phyloP scores from a whole-genome alignment of 192 early-diverging fungal species.

The Globomyces pollinis-pini region DNA sequence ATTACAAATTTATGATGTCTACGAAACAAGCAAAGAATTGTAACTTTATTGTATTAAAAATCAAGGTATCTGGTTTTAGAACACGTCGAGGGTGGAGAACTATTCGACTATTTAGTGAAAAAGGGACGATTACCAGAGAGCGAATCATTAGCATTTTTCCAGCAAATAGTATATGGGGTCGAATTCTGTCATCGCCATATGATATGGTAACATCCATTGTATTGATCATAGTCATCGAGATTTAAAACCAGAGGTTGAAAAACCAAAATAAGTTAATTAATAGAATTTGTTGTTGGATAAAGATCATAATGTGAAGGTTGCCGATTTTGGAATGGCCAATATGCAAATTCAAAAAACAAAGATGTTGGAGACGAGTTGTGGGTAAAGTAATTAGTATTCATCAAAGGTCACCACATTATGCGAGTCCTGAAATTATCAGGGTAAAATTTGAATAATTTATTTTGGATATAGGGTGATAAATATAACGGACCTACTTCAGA shows the following conservation, averaged over 20 bases:
- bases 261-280: too few relatives aligned
- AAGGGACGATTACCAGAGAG: slow-evolving; percentile 65
- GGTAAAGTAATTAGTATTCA: slow-evolving; percentile 31
- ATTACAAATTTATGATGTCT: slow-evolving; percentile 50
- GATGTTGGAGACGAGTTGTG: slow-evolving; percentile 59
- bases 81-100: slow-evolving; percentile 63
- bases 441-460: too few relatives aligned
- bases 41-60: slow-evolving; percentile 18
- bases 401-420: slow-evolving; percentile 65
- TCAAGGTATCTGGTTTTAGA: slow-evolving; percentile 59
- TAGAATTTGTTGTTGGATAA: slow-evolving; percentile 77
- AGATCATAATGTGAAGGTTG: slow-evolving; percentile 90
- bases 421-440: slow-evolving; percentile 65
- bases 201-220: slow-evolving; percentile 69
- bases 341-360: slow-evolving; percentile 38
- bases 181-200: slow-evolving; percentile 91
- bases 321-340: slow-evolving; percentile 94
- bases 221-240: slow-evolving; percentile 38
- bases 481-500: slow-evolving; percentile 63
- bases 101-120: slow-evolving; percentile 63
- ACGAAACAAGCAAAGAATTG: slow-evolving; percentile 48
- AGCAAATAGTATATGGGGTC: slow-evolving; percentile 91
- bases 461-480: too few relatives aligned
- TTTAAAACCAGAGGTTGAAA: slow-evolving; percentile 47
- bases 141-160: slow-evolving; percentile 87